These are phyloP conservation scores for Macrolepiota dolichaula DNA, from an alignment of 768 basidiomycete genomes.

Conservation along the genomic window DNA sequence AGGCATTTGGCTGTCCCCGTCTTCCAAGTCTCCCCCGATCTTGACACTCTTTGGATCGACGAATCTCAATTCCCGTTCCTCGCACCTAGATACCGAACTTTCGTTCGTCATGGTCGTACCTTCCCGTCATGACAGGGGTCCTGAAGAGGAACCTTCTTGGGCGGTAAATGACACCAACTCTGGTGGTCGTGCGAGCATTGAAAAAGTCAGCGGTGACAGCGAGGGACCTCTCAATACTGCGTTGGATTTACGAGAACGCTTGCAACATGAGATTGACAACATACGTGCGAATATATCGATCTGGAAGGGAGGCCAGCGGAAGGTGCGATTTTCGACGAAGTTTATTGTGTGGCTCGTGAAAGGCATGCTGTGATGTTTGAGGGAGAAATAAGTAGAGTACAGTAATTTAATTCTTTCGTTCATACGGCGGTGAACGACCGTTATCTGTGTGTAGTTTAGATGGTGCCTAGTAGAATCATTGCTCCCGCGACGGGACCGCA, in stretches of 20 bases:
- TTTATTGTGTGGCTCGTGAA: slow-evolving; percentile 60
- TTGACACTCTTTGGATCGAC: slow-evolving; percentile 92
- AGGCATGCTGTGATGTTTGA: slow-evolving; percentile 56
- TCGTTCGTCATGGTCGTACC: slow-evolving; percentile 82
- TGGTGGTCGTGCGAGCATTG: neutral
- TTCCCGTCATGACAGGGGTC: slow-evolving; percentile 28
- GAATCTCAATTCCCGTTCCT: slow-evolving; percentile 89
- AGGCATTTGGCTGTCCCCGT: slow-evolving; percentile 86
- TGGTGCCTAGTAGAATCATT: neutral
- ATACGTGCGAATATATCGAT: slow-evolving; percentile 46
- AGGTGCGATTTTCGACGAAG: slow-evolving; percentile 62
- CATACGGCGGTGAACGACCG: neutral
- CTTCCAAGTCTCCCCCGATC: slow-evolving; percentile 45
- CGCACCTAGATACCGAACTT: slow-evolving; percentile 87
- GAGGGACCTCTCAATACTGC: slow-evolving; percentile 6
- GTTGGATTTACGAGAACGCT: slow-evolving; percentile 34
- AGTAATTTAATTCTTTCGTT: neutral
- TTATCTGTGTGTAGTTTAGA: neutral
- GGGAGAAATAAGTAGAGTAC: neutral
- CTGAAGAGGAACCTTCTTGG: neutral
- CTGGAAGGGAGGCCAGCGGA: slow-evolving; percentile 60
- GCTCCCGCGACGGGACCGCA: neutral
- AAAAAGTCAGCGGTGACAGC: slow-evolving; percentile 14
- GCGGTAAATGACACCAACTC: too few species aligned
- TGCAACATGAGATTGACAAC: slow-evolving; percentile 51